These are phyloP conservation scores for Lichtheimia ornata DNA, from an alignment of 371 early-diverging fungal species.

Conservation along the genomic window DNA sequence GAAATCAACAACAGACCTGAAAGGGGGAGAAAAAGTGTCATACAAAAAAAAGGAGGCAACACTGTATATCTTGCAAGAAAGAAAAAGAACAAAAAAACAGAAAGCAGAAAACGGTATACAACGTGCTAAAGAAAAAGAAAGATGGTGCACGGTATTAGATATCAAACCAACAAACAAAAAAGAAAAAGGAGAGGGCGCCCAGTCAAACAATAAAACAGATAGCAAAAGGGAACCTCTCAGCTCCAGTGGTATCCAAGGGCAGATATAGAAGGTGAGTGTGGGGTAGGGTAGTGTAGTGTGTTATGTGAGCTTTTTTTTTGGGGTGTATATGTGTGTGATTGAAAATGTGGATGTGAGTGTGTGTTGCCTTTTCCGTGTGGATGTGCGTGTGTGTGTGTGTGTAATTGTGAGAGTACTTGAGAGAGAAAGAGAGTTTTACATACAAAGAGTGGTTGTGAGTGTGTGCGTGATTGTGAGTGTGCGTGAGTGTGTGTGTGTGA, in stretches of 20 bases:
- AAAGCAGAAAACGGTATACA: not conserved
- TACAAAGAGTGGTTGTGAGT: not conserved
- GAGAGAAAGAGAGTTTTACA: slow-evolving; percentile 2
- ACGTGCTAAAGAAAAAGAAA: not conserved
- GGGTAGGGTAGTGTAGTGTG: not conserved
- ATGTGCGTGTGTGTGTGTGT: slow-evolving; percentile 12
- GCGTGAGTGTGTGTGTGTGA: slow-evolving; percentile 2
- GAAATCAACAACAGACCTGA: not conserved
- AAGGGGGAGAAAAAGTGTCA: not conserved
- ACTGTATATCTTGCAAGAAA: not conserved
- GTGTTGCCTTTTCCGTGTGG: slow-evolving; percentile 8
- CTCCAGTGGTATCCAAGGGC: not conserved
- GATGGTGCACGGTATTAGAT: not conserved
- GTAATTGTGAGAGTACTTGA: slow-evolving; percentile 6
- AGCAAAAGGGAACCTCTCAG: not conserved
- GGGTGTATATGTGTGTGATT: not conserved
- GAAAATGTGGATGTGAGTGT: not conserved
- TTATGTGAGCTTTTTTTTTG: not conserved
- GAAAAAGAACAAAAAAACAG: not conserved
- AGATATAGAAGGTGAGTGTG: slow-evolving; percentile 1
- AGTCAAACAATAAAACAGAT: not conserved
- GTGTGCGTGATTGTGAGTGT: not conserved
- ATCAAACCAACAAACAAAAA: slow-evolving; percentile 1
- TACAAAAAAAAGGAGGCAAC: not conserved
- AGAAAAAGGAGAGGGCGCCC: not conserved